A percentile compares a stretch with the other conserved stretches of the same genome.
Conservation (phyloP, 179 eudicot species). For the Gypsophila paniculata region DNA sequence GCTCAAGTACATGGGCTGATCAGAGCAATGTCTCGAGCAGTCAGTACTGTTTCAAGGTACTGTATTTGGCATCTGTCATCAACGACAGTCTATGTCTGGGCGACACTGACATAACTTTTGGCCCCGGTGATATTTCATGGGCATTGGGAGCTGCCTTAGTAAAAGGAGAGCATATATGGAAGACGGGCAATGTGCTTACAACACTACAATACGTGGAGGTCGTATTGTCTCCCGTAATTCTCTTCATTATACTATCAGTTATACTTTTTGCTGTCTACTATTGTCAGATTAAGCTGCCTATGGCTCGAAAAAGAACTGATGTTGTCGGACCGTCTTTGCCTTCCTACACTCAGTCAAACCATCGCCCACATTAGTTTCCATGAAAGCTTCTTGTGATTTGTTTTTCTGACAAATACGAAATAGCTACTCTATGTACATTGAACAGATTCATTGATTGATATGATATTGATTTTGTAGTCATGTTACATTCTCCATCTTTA, state of each 20-base stretch:
- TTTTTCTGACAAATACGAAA: not conserved
- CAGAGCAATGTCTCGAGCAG: slow-evolving; percentile 27
- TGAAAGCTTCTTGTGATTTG: not conserved
- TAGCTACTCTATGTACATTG: slow-evolving; percentile 17
- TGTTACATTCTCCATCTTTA: too few relatives aligned
- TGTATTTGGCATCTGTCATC: slow-evolving; percentile 61
- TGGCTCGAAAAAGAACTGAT: slow-evolving; percentile 50
- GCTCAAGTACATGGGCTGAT: slow-evolving; percentile 47
- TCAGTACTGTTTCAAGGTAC: slow-evolving; percentile 58
- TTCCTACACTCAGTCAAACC: slow-evolving; percentile 27
- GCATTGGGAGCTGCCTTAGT: slow-evolving; percentile 78
- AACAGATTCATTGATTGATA: slow-evolving; percentile 20
- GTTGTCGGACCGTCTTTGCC: slow-evolving; percentile 41
- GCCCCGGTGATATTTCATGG: slow-evolving; percentile 84
- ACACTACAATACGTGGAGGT: slow-evolving; percentile 24
- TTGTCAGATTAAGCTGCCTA: slow-evolving; percentile 69
- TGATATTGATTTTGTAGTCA: slow-evolving; percentile 1
- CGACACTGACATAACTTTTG: slow-evolving; percentile 50
- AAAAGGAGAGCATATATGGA: slow-evolving; percentile 45
- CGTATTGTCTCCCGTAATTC: slow-evolving; percentile 38
- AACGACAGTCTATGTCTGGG: slow-evolving; percentile 60
- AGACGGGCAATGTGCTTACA: slow-evolving; percentile 23
- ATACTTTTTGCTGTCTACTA: slow-evolving; percentile 46
- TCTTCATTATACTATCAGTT: slow-evolving; percentile 43
- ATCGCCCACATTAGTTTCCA: slow-evolving; percentile 18